These are phyloP conservation scores for Colletotrichum trifolii DNA, from an alignment of 2,329 filamentous ascomycete genomes.

Conservation along the genomic window DNA sequence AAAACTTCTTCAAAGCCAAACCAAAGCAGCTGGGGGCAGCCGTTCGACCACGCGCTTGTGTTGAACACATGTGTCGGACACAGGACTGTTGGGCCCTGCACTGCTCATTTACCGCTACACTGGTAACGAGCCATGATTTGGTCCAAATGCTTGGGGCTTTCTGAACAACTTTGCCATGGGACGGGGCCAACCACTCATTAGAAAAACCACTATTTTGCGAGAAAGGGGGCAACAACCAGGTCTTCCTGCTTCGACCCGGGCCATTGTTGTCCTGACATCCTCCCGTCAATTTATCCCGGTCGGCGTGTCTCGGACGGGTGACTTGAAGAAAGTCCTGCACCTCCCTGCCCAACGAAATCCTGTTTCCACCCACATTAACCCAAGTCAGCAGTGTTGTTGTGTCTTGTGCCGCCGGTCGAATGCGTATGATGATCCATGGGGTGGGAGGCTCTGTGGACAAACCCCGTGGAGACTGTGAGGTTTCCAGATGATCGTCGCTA, in stretches of 20 bases:
- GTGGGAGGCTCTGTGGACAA: too few relatives aligned
- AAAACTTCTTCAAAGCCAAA: too few relatives aligned
- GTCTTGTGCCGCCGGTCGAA: too few relatives aligned
- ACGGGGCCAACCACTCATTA: slow-evolving; percentile 7
- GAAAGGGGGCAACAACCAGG: slow-evolving; percentile 29
- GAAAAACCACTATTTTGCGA: slow-evolving; percentile 23
- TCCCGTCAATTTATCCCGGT: slow-evolving; percentile 24
- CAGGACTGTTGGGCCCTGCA: slow-evolving; percentile 19
- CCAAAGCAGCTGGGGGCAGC: too few relatives aligned
- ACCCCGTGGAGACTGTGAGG: too few relatives aligned
- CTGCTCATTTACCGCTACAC: slow-evolving; percentile 29
- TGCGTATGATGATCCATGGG: too few relatives aligned
- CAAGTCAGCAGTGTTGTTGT: too few relatives aligned
- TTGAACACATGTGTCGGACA: not conserved
- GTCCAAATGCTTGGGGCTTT: slow-evolving; percentile 11
- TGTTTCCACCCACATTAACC: too few relatives aligned
- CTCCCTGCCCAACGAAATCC: not conserved
- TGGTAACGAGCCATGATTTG: slow-evolving; percentile 25
- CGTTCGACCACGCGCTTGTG: too few relatives aligned
- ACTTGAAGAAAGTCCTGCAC: not conserved
- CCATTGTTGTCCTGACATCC: slow-evolving; percentile 1
- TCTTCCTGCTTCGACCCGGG: slow-evolving; percentile 1
- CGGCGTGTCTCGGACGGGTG: slow-evolving; percentile 17
- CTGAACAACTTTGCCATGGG: slow-evolving; percentile 8
- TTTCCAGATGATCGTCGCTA: too few relatives aligned